Conservation (phyloP, 73 alveolate species). For the Tetrahymena borealis region DNA sequence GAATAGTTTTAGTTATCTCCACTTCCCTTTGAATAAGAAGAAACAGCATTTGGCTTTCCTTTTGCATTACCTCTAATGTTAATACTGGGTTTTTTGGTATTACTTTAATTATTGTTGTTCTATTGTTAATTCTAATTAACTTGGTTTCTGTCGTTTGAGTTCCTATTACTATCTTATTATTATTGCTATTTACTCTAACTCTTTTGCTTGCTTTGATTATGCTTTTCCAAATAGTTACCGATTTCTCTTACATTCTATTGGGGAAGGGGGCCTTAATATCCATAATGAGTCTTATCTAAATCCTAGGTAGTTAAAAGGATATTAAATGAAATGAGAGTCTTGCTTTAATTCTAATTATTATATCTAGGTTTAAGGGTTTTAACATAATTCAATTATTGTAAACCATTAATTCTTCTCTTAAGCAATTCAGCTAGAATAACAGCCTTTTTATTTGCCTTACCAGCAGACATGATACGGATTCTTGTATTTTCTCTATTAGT, state of each 20-base stretch:
- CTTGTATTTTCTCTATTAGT: not conserved
- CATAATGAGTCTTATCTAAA: not conserved
- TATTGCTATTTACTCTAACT: not conserved
- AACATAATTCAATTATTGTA: not conserved
- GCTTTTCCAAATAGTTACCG: not conserved
- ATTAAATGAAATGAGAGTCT: not conserved
- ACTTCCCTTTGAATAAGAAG: not conserved
- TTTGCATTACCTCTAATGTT: not conserved
- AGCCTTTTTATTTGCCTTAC: not conserved
- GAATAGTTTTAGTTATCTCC: not conserved
- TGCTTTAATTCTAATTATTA: not conserved
- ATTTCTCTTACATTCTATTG: not conserved
- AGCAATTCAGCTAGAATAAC: not conserved
- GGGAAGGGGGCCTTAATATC: not conserved
- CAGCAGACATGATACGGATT: not conserved
- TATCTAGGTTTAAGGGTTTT: not conserved
- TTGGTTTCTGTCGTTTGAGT: not conserved
- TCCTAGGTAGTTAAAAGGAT: not conserved
- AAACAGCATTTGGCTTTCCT: not conserved
- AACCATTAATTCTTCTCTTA: not conserved
- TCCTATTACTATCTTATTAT: not conserved
- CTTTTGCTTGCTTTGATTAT: not conserved
- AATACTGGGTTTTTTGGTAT: not conserved
- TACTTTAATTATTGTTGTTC: not conserved
- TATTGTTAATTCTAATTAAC: not conserved